Percentiles rank a stretch among this genome's conserved stretches.
These are phyloP conservation scores for Pichia paraexigua DNA, from an alignment of 805 yeast species.

Conservation along the genomic window DNA sequence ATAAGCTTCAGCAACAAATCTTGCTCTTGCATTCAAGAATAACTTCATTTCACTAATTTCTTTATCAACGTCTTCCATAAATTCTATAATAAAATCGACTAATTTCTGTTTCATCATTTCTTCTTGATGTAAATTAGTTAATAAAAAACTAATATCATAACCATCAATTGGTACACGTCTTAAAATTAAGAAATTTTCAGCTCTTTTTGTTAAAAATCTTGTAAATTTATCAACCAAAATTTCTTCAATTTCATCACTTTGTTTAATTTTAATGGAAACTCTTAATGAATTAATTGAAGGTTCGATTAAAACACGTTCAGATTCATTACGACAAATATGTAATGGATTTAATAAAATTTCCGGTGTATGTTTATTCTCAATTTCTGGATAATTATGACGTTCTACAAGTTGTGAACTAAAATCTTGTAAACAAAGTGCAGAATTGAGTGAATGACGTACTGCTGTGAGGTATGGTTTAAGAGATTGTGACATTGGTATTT, in stretches of 20 bases:
- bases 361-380: slow-evolving; percentile 76
- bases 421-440: slow-evolving; percentile 86
- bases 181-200: slow-evolving; percentile 86
- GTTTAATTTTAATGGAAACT: slow-evolving; percentile 87
- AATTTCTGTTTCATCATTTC: slow-evolving; percentile 91
- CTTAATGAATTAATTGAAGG: slow-evolving; percentile 90
- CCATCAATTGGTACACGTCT: slow-evolving; percentile 88
- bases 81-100: slow-evolving; percentile 94
- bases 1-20: slow-evolving; percentile 95
- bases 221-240: slow-evolving; percentile 93
- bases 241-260: slow-evolving; percentile 94
- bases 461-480: slow-evolving; percentile 91
- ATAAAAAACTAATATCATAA: slow-evolving; percentile 85
- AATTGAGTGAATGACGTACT: slow-evolving; percentile 86
- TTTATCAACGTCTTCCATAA: slow-evolving; percentile 98
- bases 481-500: slow-evolving; percentile 68
- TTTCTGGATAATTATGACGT: slow-evolving; percentile 95
- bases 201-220: slow-evolving; percentile 87
- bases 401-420: slow-evolving; percentile 94
- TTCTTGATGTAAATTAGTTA: slow-evolving; percentile 92
- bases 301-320: slow-evolving; percentile 87
- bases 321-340: slow-evolving; percentile 86
- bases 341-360: slow-evolving; percentile 85
- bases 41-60: slow-evolving; percentile 98
- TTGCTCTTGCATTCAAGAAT: slow-evolving; percentile 93